Conservation (phyloP, 495 filamentous ascomycete genomes). For the Podospora bellae-mahoneyi region DNA sequence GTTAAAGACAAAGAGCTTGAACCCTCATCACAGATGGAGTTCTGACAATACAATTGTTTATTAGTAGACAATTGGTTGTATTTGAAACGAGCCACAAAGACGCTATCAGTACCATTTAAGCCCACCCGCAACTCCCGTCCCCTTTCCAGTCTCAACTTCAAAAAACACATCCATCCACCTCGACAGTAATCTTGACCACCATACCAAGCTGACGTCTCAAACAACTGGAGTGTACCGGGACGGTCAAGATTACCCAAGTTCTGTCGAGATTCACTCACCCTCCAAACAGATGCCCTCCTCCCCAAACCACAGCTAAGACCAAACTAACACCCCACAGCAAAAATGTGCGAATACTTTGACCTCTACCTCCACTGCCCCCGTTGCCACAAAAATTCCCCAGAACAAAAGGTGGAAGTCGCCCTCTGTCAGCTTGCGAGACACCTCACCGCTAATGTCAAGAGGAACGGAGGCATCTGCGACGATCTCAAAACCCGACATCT, state of each 20-base stretch:
- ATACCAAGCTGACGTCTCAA: neutral
- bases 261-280: neutral
- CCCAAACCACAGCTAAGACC: neutral
- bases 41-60: no score
- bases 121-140: no score
- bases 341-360: neutral
- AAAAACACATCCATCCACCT: no score
- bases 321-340: neutral
- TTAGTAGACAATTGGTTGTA: neutral
- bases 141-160: neutral
- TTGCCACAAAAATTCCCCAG: neutral
- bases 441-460: neutral
- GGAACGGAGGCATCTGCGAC: neutral
- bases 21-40: no score
- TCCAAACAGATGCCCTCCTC: neutral
- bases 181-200: no score
- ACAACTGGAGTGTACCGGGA: neutral
- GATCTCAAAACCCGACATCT: neutral
- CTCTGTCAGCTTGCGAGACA: neutral
- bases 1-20: no score
- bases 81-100: neutral
- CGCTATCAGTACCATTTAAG: neutral
- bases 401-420: neutral
- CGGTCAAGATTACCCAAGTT: no score
- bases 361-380: neutral